Percentiles rank a stretch among this genome's conserved stretches.
Evolutionary conservation across 2,329 filamentous ascomycete species (phyloP).

Genomic region (Trichoderma sp.): DNA sequence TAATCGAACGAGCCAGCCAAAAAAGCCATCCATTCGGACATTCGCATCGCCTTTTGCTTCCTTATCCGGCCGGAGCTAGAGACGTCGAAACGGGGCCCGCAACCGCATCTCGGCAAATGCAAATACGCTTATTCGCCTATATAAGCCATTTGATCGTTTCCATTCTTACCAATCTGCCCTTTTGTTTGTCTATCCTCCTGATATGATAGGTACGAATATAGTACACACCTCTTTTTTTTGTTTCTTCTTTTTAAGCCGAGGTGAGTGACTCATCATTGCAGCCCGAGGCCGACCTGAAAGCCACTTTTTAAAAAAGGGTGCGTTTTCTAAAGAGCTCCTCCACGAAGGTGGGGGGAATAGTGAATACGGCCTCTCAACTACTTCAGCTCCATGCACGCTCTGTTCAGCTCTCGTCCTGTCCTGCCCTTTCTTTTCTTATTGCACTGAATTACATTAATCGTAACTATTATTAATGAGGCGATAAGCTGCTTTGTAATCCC

Average conservation of each 20-base stretch:
- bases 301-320: not conserved
- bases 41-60: slow-evolving; percentile 15
- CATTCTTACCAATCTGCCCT: not conserved
- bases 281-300: not conserved
- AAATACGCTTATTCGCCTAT: not conserved
- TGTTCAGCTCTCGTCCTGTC: not conserved
- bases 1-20: not conserved
- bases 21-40: not conserved
- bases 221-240: not conserved
- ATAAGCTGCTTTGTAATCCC: not conserved
- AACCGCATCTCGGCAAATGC: not conserved
- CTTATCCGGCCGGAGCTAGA: not conserved
- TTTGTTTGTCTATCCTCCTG: not conserved
- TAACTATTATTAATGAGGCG: not conserved
- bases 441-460: not conserved
- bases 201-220: not conserved
- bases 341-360: not conserved
- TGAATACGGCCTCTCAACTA: not conserved
- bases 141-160: not conserved
- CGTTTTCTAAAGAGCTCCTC: not conserved
- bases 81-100: not conserved
- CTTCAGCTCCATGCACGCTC: not conserved
- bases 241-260: not conserved
- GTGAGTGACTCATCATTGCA: not conserved
- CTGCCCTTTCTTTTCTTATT: not conserved